phyloP scores from a whole-genome alignment of 352 stramenopile species.

The Phytophthora quininea region DNA sequence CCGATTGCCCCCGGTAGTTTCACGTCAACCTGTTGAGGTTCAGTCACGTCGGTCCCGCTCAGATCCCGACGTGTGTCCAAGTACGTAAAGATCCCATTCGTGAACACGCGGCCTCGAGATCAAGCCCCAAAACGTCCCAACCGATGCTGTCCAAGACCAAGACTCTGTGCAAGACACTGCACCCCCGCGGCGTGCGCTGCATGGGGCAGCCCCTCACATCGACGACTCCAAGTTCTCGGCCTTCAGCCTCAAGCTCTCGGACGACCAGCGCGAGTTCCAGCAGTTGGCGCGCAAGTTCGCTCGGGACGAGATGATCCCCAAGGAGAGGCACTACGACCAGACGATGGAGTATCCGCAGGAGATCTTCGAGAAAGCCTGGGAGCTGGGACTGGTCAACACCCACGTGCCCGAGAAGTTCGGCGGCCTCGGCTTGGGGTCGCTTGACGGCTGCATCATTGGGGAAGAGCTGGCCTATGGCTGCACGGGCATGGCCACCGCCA shows the following conservation, averaged over 20 bases:
- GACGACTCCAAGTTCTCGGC: constrained; percentile 55
- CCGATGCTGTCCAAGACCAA: constrained; percentile 18
- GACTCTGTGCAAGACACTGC: constrained; percentile 17
- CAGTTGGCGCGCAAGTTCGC: constrained; percentile 88
- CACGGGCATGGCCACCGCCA: constrained; percentile 91
- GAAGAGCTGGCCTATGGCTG: constrained; percentile 92
- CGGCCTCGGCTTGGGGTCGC: constrained; percentile 74
- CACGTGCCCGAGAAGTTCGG: constrained; percentile 89
- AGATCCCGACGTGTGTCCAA: not conserved
- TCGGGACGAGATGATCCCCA: constrained; percentile 90
- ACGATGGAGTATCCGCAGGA: constrained; percentile 89
- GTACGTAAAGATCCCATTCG: not conserved
- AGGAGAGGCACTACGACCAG: constrained; percentile 82
- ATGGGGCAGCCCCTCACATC: constrained; percentile 50
- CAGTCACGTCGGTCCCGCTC: not conserved
- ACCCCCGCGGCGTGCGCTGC: constrained; percentile 25
- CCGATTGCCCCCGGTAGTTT: not conserved
- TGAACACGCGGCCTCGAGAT: constrained; percentile 3
- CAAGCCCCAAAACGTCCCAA: not conserved
- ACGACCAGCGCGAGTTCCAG: constrained; percentile 90
- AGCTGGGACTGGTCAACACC: constrained; percentile 88
- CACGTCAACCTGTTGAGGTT: not conserved
- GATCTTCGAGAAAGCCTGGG: constrained; percentile 90
- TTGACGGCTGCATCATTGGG: constrained; percentile 87
- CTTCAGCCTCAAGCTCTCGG: constrained; percentile 86